These are phyloP conservation scores for Carex pumila DNA, from an alignment of 176 grass and related monocot genomes.

Conservation along the genomic window DNA sequence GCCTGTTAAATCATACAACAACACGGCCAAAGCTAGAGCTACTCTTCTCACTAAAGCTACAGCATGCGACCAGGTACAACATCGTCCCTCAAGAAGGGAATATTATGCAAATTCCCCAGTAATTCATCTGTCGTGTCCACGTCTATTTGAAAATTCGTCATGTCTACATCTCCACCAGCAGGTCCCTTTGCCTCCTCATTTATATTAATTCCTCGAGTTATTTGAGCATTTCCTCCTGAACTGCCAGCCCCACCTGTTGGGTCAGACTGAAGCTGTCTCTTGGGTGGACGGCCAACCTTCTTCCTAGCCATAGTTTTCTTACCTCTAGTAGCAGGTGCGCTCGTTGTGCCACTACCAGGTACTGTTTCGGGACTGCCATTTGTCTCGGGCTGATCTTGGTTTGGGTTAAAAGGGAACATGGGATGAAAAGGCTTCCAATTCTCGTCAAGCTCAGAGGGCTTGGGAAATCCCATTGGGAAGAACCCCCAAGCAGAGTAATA, in stretches of 20 bases:
- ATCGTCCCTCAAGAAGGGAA: conserved; percentile 96
- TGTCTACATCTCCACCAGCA: conserved; percentile 39
- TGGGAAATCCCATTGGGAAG: conserved; percentile 76
- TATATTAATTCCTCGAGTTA: conserved; percentile 70
- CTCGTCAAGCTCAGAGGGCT: conserved; percentile 44
- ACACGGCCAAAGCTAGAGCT: conserved; percentile 17
- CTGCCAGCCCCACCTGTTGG: not conserved
- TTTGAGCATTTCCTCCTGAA: not conserved
- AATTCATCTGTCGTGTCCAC: conserved; percentile 76
- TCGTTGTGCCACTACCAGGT: conserved; percentile 1
- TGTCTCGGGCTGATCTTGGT: conserved; percentile 23
- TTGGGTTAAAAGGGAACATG: conserved; percentile 33
- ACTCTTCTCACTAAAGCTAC: conserved; percentile 20
- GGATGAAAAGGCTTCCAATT: conserved; percentile 81
- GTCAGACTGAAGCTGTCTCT: conserved; percentile 27
- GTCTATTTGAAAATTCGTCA: conserved; percentile 70
- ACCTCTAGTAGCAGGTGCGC: conserved; percentile 29
- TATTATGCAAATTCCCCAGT: conserved; percentile 76
- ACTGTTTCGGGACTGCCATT: not conserved
- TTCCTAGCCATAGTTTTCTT: conserved; percentile 89
- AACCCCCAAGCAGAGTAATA: conserved; percentile 94
- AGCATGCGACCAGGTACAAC: conserved; percentile 48
- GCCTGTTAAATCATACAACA: conserved; percentile 27
- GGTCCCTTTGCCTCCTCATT: conserved; percentile 64
- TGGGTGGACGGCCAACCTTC: conserved; percentile 46